Conservation (phyloP, 2,329 filamentous ascomycete genomes). For the Monosporascus cannonballus region DNA sequence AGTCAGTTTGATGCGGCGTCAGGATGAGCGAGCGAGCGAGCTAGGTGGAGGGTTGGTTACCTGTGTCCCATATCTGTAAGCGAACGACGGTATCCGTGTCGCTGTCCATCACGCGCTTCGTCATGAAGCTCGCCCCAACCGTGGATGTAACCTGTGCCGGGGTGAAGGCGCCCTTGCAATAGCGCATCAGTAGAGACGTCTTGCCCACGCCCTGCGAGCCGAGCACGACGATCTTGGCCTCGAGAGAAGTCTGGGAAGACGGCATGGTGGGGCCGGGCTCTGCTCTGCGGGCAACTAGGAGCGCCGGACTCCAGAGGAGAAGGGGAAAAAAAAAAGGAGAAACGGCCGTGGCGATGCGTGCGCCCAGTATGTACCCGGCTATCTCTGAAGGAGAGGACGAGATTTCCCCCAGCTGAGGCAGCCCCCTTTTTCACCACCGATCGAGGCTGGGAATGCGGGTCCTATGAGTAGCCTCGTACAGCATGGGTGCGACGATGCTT, state of each 20-base stretch:
- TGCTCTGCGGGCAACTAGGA: neutral
- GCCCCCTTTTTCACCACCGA: neutral
- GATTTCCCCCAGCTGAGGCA: neutral
- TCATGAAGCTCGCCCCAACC: constrained; percentile 75
- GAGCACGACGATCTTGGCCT: constrained; percentile 77
- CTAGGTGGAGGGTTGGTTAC: constrained; percentile 27
- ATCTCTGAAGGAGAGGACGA: neutral
- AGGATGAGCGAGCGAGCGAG: neutral
- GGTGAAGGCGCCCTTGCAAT: constrained; percentile 66
- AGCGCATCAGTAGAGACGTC: constrained; percentile 71
- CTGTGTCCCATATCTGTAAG: constrained; percentile 96
- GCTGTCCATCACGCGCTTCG: constrained; percentile 73
- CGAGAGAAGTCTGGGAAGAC: constrained; percentile 69
- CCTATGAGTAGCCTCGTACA: neutral
- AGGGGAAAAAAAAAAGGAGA: neutral
- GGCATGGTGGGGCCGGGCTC: constrained; percentile 30
- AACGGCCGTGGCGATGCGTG: neutral
- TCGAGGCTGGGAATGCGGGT: neutral
- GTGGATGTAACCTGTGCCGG: constrained; percentile 61
- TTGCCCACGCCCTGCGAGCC: constrained; percentile 76
- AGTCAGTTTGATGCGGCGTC: constrained; percentile 5
- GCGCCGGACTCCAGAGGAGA: neutral
- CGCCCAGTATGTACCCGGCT: neutral
- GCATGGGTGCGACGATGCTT: neutral
- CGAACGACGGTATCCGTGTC: constrained; percentile 82